Percentiles rank a stretch among this genome's conserved stretches.
These are phyloP conservation scores for Fusarium drepaniforme DNA, from an alignment of 2,329 filamentous ascomycete genomes.

Conservation along the genomic window DNA sequence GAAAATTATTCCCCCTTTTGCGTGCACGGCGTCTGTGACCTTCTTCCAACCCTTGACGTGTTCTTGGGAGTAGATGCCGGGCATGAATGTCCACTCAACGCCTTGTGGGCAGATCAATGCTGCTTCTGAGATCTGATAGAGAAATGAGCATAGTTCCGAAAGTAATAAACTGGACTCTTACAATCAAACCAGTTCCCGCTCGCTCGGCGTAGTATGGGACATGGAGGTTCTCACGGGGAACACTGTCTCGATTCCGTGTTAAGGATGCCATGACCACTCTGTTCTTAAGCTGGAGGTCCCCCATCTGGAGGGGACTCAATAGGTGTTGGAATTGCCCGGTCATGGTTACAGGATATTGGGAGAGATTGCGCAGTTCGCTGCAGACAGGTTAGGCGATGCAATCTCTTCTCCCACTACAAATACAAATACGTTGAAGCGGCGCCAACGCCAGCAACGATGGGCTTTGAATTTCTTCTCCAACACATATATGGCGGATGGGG, in stretches of 20 bases:
- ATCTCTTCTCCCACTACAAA: background rate
- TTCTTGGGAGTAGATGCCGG: background rate
- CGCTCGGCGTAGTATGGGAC: background rate
- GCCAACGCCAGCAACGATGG: background rate
- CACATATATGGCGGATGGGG: too few relatives aligned
- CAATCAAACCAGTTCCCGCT: background rate
- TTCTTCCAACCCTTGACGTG: background rate
- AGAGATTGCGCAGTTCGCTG: background rate
- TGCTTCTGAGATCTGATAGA: background rate
- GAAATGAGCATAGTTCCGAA: background rate
- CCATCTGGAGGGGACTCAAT: background rate
- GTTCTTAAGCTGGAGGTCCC: background rate
- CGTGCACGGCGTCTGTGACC: background rate
- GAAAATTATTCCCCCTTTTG: background rate
- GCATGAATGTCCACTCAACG: background rate
- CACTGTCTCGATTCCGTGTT: background rate
- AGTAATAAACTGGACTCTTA: fast-evolving
- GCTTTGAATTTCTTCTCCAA: background rate
- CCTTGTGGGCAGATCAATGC: background rate
- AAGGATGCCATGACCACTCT: background rate
- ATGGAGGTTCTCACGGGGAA: background rate
- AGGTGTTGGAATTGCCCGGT: background rate
- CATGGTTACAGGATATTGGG: background rate
- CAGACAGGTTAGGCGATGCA: background rate
- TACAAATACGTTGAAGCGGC: background rate